These are phyloP conservation scores for Cytospora piceicola DNA, from an alignment of 2,329 filamentous ascomycete genomes.

Conservation along the genomic window DNA sequence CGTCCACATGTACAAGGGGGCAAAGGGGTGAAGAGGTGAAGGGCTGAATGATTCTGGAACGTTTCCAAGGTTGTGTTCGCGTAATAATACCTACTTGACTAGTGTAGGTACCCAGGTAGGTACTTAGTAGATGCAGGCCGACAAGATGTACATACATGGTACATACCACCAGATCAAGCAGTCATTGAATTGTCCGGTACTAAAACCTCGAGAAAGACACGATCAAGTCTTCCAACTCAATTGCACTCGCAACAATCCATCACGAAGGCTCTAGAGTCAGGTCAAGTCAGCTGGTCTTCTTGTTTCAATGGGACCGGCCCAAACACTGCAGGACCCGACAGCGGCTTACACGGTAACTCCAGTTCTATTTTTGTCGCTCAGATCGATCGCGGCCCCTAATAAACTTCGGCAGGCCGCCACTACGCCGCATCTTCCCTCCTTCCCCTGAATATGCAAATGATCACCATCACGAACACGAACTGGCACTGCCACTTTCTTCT, in stretches of 20 bases:
- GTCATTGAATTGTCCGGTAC: not conserved
- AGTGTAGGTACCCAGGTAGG: too few species aligned
- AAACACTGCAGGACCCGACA: not conserved
- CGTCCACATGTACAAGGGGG: not conserved
- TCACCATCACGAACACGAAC: not conserved
- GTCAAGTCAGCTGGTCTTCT: not conserved
- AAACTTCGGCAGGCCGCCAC: not conserved
- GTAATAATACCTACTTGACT: not conserved
- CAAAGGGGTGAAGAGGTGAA: not conserved
- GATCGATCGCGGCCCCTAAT: not conserved
- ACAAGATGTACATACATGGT: not conserved
- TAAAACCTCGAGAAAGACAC: too few species aligned
- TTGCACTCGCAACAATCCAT: too few species aligned
- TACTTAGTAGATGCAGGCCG: too few species aligned
- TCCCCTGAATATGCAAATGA: not conserved
- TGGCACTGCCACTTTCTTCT: not conserved
- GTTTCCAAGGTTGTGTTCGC: not conserved
- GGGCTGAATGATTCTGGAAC: not conserved
- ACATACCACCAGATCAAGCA: not conserved
- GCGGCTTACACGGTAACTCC: not conserved
- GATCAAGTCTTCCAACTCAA: too few species aligned
- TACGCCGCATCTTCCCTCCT: not conserved
- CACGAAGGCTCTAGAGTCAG: not conserved
- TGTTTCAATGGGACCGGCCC: not conserved
- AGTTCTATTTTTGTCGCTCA: conserved; percentile 1